Evolutionary conservation across 1,284 basidiomycete genomes (phyloP), one percentile per base, ranked within the genome.

Genomic region (Ganoderma sinense): DNA sequence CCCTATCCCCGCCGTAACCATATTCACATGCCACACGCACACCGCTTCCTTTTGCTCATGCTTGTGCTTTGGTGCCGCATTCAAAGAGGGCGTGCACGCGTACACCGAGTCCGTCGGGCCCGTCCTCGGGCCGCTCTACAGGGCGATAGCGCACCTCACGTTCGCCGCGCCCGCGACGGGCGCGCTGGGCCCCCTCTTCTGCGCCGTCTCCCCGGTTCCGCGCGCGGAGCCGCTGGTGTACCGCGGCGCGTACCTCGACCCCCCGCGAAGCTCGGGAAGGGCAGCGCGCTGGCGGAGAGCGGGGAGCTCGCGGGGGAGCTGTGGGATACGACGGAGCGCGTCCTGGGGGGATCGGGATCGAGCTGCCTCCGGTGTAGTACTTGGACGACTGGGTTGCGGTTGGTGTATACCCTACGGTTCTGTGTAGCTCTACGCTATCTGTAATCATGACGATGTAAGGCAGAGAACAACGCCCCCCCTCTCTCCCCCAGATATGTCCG

Each of bases 111-210:
- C 67, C 39, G 67, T 71, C 13, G 69, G 70, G n/a, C 65, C 73
- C 36, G 39, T 77, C 70, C 69, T 71, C 26, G 67, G 71, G 29
- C 68, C 67, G 16, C 56, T 78, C 66, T 78, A 77, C 62, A 26
- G 74, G 6, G 58, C 76, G 58, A 77, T 81, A 53, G 72, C 74
- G 23, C 66, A 70, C 41, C 69, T 78, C 23, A 82, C 85, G 55
- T 81, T 86, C 63, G 74, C 74, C 0, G 62, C 75, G 4, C 79
- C 82, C 5, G 81, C 84, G n/a, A 76, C 82, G 2, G 87, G 84
- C 51, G 82, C 82, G 0, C 80, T 83, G 68, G 84, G 81, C 14
- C 79, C 84, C 1, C 80, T 82, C 36, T 84, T 48, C 45, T 48
- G 45, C n/a, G 45, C 45, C 8, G 45, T n/a, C 45, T 23, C 45